Percentiles rank a stretch among this genome's conserved stretches.
These are phyloP conservation scores for Syzygium syzygioides DNA, from an alignment of 441 rosid species.

Conservation along the genomic window DNA sequence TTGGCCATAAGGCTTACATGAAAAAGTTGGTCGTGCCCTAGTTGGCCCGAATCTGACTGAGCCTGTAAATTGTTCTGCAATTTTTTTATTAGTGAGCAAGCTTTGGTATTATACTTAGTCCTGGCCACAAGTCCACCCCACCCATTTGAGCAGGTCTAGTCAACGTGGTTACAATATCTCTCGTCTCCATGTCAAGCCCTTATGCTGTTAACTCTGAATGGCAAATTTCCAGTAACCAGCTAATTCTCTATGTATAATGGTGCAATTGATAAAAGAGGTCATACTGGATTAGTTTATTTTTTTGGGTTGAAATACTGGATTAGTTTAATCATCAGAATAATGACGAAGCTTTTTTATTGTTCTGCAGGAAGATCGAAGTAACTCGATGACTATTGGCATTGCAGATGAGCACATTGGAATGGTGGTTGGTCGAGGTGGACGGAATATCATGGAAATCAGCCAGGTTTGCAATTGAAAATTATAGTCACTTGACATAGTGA, in stretches of 20 bases:
- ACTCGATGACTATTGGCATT: slow-evolving; percentile 78
- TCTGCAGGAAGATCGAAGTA: slow-evolving; percentile 70
- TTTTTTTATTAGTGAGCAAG: background rate
- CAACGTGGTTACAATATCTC: background rate
- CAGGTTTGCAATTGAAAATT: slow-evolving; percentile 45
- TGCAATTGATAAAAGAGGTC: background rate
- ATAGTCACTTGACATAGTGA: background rate
- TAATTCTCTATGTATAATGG: background rate
- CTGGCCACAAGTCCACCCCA: background rate
- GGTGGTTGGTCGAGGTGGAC: slow-evolving; percentile 97
- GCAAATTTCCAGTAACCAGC: background rate
- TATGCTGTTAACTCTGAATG: background rate
- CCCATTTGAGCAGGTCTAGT: background rate
- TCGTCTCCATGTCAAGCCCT: background rate
- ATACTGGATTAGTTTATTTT: background rate
- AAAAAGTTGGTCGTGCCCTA: background rate
- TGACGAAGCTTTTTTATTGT: slow-evolving; percentile 10
- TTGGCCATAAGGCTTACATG: background rate
- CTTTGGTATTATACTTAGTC: background rate
- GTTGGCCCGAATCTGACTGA: background rate
- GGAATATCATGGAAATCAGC: slow-evolving; percentile 90
- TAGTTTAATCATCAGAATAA: background rate
- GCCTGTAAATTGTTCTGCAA: background rate
- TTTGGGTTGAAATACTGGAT: background rate
- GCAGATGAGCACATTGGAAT: slow-evolving; percentile 88